Evolutionary conservation across 129 eudicot genomes (phyloP), one percentile per base, ranked within the genome.

Genomic region (Saposhnikovia divaricata): DNA sequence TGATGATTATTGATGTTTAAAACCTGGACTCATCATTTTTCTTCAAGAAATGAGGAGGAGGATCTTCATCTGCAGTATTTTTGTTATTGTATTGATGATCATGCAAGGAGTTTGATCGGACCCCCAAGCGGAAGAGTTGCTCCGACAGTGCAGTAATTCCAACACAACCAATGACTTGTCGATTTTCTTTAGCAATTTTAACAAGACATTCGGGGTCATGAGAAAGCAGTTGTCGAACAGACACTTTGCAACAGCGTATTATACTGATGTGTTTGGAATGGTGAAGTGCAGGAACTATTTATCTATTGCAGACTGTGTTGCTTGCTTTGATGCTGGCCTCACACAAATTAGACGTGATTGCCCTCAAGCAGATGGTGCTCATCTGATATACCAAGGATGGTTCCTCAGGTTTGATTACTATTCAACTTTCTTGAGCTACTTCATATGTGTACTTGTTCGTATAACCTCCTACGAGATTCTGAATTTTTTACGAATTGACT

Each of bases 331-430:
- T 81, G 82, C 84, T 40, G 89, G 84, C 3, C 84, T 86, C 27
- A 11, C 73, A 9, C 82, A 70, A 76, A 86, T 86, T 21, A 72
- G 16, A 42, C 69, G 78, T 14, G 78, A 82, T 65, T 86, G 89
- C 84, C 77, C 86, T 37, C 78, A 79, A 73, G 84, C 82, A 0
- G 83, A 86, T 40, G 89, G 89, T 23, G 88, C 89, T 82, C 84
- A 83, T 51, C 86, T 86, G 13, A 79, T 83, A 18, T 86, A 86
- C 55, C 84, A 86, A 61, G 89, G 89, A 48, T 80, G 89, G 78
- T 86, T 76, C 59, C 86, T 86, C 46, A 86, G 89, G 15, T 72
- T 16, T 37, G 23, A 31, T 37, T 34, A 31, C 23, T 15, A 13
- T 1, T 37, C 45, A 23, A 37, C 66, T 59, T 59, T 59, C 14